Base-by-base conservation (phyloP, 2,329 filamentous ascomycete species). In the Fusarium avenaceum region DNA sequence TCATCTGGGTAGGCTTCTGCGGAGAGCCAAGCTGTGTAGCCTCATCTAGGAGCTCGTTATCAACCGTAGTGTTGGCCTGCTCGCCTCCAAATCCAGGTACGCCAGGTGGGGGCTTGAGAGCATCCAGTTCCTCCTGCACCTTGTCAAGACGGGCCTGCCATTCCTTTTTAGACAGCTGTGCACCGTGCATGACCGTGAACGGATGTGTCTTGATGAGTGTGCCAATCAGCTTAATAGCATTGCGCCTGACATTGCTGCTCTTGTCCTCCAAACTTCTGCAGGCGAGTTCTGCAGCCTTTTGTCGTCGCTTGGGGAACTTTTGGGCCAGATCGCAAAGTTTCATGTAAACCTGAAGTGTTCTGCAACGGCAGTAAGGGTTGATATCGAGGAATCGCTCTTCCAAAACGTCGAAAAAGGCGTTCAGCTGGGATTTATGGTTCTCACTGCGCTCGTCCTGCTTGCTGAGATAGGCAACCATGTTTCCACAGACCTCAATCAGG, bases 371-470 rank as follows among this genome's bases (percentile, higher is more conserved):
- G 80, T 98, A 99, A 0, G 96, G 96, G 78, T 98, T 99, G 75
- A 97, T 88, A 74, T 99, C 96, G 49, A 98, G 85, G 79, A 99
- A 99, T 14, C 96, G 90, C 80, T 98, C 95, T 76, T 99, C 94
- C 4, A 99, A 84, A 0, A 98, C 94, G 74, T 98, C 95, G 74
- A 98, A 98, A 77, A 98, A 99, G 20, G 94, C 94, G 71, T 96
- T 96, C 63, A 99, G 91, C 77, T 99, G 96, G 0, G 92, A 93
- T 79, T 97, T 97, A 82, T 95, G 91, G 77, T 96, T 96, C 72
- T 98, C 95, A 73, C 90, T 92, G 51, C 93, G 89, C 77, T 98
- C 95, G 75, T 96, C 93, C 73, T 96, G 91, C 75, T 92, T 95
- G 80, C 92, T 97, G 43, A 99, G 86, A 79, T 97, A 92, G 17